Base-by-base conservation (phyloP, 768 basidiomycete genomes). In the Suillus occidentalis region DNA sequence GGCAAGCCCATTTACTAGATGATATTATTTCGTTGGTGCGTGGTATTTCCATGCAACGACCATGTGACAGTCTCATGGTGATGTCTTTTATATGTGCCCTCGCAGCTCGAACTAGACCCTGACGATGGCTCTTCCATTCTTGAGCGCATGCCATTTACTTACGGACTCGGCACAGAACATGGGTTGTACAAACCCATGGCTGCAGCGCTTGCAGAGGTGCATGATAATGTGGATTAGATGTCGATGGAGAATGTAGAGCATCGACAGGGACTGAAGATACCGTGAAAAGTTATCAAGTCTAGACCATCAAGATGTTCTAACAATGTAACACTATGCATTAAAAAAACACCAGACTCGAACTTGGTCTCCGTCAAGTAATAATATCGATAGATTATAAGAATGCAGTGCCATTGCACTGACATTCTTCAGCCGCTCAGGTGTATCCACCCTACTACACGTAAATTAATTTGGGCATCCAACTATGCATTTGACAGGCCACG, bases 1-100 rank as follows among this genome's bases (percentile, higher is more conserved):
- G 95, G 2, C 96, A 95, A 72, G 94, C 96, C 0, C 95, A 97
- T 78, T 81, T 99, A 14, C 81, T 99, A 10, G 97, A 98, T 69
- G 94, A 97, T 76, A 75, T 98, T 59, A 95, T 99, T 65, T 88
- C 91, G 3, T 75, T 97, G 77, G 94, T 95, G 47, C 43, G 85
- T 72, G 8, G 9, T 61, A 18, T 40, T 28, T 40, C 40, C 12
- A 18, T 20, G 16, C 31, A 43, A 22, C 13, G 14, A 40, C 39
- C 5, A 12, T 40, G 40, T 6, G 4, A 42, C 40, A 3, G 7
- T 36, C 8, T 4, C 34, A 14, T 20, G 28, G 20, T n/a, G 40
- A 40, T 16, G 42, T 31, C 13, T 8, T 12, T 64, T 49, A 52
- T 60, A 25, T 10, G 39, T 40, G 22, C 6, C 60, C 18, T 31